Conservation (phyloP, 768 basidiomycete genomes). For the Xanthoconium stramineum region DNA sequence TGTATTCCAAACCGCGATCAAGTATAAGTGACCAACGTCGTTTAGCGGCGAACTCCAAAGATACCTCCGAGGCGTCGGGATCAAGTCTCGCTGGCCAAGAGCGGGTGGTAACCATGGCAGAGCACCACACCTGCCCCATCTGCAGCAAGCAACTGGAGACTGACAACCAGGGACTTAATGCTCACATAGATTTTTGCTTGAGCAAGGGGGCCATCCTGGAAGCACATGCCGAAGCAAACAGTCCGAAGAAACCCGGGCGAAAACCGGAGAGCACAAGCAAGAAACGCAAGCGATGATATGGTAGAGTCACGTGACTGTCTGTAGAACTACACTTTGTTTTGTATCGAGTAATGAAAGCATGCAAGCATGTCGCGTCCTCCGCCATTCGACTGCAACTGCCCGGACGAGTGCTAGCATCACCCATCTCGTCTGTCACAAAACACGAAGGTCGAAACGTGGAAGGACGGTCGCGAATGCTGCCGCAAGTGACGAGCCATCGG, state of each 20-base stretch:
- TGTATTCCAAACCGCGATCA: conserved; percentile 16
- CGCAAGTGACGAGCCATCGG: neutral
- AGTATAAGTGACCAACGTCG: neutral
- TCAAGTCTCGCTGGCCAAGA: conserved; percentile 15
- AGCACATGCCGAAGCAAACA: conserved; percentile 45
- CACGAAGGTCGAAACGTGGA: neutral
- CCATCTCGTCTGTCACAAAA: neutral
- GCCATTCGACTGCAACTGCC: conserved; percentile 3
- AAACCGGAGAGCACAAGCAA: conserved; percentile 1
- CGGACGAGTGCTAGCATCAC: neutral
- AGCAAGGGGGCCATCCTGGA: conserved; percentile 74
- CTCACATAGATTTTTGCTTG: conserved; percentile 88
- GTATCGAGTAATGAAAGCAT: conserved; percentile 17
- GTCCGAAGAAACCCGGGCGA: conserved; percentile 13
- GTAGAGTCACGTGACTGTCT: conserved; percentile 17
- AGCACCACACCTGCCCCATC: conserved; percentile 62
- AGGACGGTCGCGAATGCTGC: neutral
- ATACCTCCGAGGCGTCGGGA: conserved; percentile 13
- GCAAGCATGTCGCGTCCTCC: conserved; percentile 23
- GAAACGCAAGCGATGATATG: conserved; percentile 18
- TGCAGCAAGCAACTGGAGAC: conserved; percentile 59
- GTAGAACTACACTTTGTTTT: neutral
- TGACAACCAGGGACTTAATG: conserved; percentile 77
- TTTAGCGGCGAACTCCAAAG: neutral
- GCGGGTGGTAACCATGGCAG: neutral